Base-by-base conservation (phyloP, 768 basidiomycete species). In the Rhizopogon sp. region DNA sequence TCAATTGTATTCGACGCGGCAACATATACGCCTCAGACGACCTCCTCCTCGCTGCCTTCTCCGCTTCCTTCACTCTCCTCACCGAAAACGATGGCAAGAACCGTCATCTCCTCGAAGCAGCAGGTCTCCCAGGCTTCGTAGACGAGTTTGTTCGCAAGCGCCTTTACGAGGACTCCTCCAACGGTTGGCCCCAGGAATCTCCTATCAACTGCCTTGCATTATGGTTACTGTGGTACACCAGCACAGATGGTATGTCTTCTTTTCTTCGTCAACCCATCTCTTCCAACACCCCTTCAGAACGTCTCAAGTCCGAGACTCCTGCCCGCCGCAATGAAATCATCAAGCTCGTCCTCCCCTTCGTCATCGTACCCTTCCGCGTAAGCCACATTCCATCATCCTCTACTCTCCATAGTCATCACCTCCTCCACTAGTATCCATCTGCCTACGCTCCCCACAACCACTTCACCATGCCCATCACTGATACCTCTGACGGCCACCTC, bases 11-110 rank as follows among this genome's bases (percentile, higher is more conserved):
- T 49, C 66, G 75, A 53, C 44, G 58, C 1, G 59, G 63, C 28
- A 59, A 78, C 53, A 60, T 75, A 42, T 56, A 69, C 20, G 74
- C 25, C 25, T 25, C 25, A 25, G 25, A 79, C 13, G 28, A 52
- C 22, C 37, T 54, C 37, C 20, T 72, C 55, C 59, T 65, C 11
- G 60, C 67, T 0, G 62, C 70, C 1, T 72, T 89, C 20, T 79
- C 77, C 69, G 69, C 67, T 0, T 74, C 75, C 5, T 81, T 78
- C 50, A 61, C 85, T 42, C 79, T 89, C 75, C 65, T 85, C 66
- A 68, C 79, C 3, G 87, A 88, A 58, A 82, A 85, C 68, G 86
- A 88, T 66, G 85, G 84, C 35, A 77, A 76, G 64, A 89, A 89
- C 64, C 73, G 74, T 37, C 69, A 60, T 3, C 83, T 83, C 67